Evolutionary conservation across 83 land plant species (phyloP), one percentile per base, ranked within the genome.

Genomic region (Picea abies): DNA sequence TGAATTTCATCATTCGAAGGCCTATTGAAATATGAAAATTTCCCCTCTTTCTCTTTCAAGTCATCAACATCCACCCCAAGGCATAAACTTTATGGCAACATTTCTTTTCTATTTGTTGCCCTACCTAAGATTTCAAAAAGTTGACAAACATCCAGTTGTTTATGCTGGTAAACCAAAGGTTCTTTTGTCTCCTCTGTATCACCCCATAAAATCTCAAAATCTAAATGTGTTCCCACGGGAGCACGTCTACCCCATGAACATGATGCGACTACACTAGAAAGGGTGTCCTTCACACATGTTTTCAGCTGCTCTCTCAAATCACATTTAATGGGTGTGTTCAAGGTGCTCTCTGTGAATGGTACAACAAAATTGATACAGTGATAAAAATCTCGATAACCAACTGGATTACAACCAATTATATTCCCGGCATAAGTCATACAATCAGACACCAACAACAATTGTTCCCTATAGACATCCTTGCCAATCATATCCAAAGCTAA

Each of bases 161-260:
- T 72, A 29, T 72, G 76, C n/a, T 72, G 76, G 25, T 32, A 4
- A 39, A 39, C 56, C 56, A 72, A 20, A 19, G 76, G 76, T 71
- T 71, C 12, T 44, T 73, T 84, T 3, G n/a, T 49, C 15, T 85
- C 80, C 60, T 81, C 75, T 49, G 78, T 64, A 16, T 82, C 68
- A 17, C 84, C 79, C 91, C 90, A 90, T 9, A 87, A 52, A 29
- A 93, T 32, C 12, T 93, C 90, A 84, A 93, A 93, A 56, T 77
- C 29, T 14, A 93, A 41, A 7, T 91, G 90, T 8, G 91, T 93
- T 44, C 95, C 95, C 68, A 93, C 80, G 23, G 93, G 81, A 0
- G 89, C 93, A 68, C 85, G 85, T 79, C 84, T 93, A 19, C 95
- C 95, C 95, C 93, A 90, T 2, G 91, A 87, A 82, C 91, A 90